Percentiles rank a stretch among this genome's conserved stretches.
These are phyloP conservation scores for Mortierella alpina DNA, from an alignment of 192 early-diverging fungal genomes.

Conservation along the genomic window DNA sequence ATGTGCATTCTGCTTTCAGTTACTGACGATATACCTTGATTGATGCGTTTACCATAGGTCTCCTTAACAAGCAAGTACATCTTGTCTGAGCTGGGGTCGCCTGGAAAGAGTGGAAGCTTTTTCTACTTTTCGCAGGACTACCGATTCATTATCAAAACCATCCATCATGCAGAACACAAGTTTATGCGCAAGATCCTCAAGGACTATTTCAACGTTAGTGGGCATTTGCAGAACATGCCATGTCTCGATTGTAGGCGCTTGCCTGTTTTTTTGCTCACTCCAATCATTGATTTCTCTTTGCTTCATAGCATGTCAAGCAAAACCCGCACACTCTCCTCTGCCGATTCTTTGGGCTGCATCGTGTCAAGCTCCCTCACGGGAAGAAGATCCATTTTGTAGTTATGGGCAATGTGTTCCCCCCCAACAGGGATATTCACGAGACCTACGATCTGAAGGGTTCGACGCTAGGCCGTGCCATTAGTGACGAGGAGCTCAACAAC, in stretches of 20 bases:
- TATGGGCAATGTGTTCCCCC: slow-evolving; percentile 98
- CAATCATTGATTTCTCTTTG: slow-evolving; percentile 5
- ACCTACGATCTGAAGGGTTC: slow-evolving; percentile 98
- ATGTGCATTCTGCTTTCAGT: background rate
- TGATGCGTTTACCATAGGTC: slow-evolving; percentile 56
- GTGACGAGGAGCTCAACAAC: slow-evolving; percentile 76
- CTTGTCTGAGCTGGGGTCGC: slow-evolving; percentile 91
- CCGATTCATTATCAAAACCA: slow-evolving; percentile 99
- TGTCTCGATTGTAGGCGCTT: background rate
- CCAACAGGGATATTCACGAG: slow-evolving; percentile 96
- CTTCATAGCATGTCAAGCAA: slow-evolving; percentile 75
- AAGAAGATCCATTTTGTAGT: slow-evolving; percentile 99
- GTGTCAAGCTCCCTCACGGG: slow-evolving; percentile 93
- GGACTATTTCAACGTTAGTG: slow-evolving; percentile 83
- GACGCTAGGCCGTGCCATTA: slow-evolving; percentile 84
- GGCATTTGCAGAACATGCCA: background rate
- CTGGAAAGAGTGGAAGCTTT: slow-evolving; percentile 96
- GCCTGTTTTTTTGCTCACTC: background rate
- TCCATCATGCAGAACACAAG: slow-evolving; percentile 94
- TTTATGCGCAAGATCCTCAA: slow-evolving; percentile 89
- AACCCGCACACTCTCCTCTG: slow-evolving; percentile 94
- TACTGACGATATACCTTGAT: background rate
- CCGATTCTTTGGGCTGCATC: slow-evolving; percentile 95
- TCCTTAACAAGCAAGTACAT: slow-evolving; percentile 97
- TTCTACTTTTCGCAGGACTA: slow-evolving; percentile 99